Evolutionary conservation across 331 rosid genomes (phyloP).

Genomic region (Ulmus americana): DNA sequence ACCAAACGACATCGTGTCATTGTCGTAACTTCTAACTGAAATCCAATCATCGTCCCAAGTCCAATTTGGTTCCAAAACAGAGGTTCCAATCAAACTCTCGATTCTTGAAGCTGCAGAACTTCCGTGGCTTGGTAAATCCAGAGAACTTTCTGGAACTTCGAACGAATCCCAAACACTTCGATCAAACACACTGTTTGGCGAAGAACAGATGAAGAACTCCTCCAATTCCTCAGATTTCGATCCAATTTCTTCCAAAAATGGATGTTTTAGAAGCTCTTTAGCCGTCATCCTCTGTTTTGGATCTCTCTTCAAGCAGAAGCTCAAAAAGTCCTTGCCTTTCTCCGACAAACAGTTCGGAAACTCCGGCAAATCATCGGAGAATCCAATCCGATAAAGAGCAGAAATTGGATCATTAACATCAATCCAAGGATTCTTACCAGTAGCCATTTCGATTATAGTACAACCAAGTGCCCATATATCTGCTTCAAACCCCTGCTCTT

Average conservation of each 20-base stretch:
- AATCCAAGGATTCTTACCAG: constrained; percentile 39
- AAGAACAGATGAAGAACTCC: constrained; percentile 19
- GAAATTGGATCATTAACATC: constrained; percentile 29
- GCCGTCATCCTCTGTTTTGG: constrained; percentile 42
- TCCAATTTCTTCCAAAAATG: constrained; percentile 29
- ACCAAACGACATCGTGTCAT: constrained; percentile 1
- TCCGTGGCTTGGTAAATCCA: constrained; percentile 7
- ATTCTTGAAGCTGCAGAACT: constrained; percentile 36
- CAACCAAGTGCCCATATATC: constrained; percentile 59
- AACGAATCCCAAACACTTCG: constrained; percentile 37
- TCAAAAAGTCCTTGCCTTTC: constrained; percentile 39
- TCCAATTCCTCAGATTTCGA: constrained; percentile 6
- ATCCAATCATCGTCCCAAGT: constrained; percentile 36
- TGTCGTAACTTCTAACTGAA: constrained; percentile 31
- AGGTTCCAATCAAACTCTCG: constrained; percentile 19
- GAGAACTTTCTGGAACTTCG: constrained; percentile 21
- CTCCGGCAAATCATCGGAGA: constrained; percentile 33
- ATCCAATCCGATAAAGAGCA: constrained; percentile 43
- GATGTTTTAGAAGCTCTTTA: constrained; percentile 39
- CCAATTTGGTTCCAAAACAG: constrained; percentile 25
- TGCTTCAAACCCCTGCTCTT: constrained; percentile 37
- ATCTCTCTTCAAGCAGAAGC: constrained; percentile 34
- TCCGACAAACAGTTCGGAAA: constrained; percentile 31
- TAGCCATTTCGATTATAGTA: constrained; percentile 47
- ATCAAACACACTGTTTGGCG: constrained; percentile 50